A percentile compares a stretch with the other conserved stretches of the same genome.
phyloP scores from a whole-genome alignment of 1,284 basidiomycete species.

The Trichosporon sp. region DNA sequence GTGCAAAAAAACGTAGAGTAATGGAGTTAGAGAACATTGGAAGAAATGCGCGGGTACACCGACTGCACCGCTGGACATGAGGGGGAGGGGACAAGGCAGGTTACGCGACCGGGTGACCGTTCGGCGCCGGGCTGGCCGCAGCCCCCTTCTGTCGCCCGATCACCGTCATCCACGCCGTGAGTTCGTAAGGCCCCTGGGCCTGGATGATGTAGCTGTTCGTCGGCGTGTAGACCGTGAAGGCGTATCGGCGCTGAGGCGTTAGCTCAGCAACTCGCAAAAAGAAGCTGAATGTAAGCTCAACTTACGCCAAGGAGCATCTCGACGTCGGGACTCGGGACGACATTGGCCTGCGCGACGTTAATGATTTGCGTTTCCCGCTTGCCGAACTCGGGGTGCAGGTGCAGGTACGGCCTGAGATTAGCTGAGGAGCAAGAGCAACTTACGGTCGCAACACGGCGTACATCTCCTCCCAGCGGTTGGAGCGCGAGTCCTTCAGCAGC shows the following conservation, averaged over 20 bases:
- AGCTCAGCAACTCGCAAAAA: neutral
- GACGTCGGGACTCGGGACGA: slow-evolving; percentile 83
- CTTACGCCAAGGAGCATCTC: slow-evolving; percentile 81
- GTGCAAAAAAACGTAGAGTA: neutral
- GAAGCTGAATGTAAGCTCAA: neutral
- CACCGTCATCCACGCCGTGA: slow-evolving; percentile 72
- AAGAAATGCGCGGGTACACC: neutral
- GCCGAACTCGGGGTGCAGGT: slow-evolving; percentile 77
- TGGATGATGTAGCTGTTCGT: slow-evolving; percentile 87
- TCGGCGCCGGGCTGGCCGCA: neutral
- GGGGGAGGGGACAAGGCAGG: neutral
- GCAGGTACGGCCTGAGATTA: slow-evolving; percentile 75
- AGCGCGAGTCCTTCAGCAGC: slow-evolving; percentile 75
- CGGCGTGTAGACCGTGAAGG: slow-evolving; percentile 83
- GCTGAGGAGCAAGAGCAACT: slow-evolving; percentile 30
- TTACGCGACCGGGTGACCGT: neutral
- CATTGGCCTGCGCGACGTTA: slow-evolving; percentile 78
- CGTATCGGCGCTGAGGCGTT: slow-evolving; percentile 68
- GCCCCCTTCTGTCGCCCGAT: slow-evolving; percentile 27
- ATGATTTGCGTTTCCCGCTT: slow-evolving; percentile 82
- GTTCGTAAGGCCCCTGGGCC: slow-evolving; percentile 74
- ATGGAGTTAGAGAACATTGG: neutral
- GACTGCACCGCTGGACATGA: neutral
- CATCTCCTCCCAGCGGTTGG: slow-evolving; percentile 76
- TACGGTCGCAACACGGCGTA: slow-evolving; percentile 89